Evolutionary conservation across 352 stramenopile species (phyloP).

Genomic region (Pythium monospermum): DNA sequence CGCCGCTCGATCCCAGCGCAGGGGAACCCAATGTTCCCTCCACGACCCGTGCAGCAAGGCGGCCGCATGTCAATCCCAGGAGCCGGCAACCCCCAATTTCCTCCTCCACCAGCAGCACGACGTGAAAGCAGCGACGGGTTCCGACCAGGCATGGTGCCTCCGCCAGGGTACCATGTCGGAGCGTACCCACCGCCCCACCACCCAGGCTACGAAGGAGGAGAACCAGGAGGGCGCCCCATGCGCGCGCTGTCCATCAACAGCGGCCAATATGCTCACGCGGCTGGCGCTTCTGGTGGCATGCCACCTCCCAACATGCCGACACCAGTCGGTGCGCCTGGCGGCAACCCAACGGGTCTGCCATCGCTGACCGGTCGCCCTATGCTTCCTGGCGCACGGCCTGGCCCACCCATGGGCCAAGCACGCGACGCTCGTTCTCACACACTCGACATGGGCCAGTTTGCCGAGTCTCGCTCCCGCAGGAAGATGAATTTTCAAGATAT

Average conservation of each 20-base stretch:
- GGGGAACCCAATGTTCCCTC: conserved; percentile 70
- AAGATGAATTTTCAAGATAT: conserved; percentile 90
- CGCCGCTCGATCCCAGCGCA: conserved; percentile 56
- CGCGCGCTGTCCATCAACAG: conserved; percentile 61
- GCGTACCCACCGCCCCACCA: conserved; percentile 16
- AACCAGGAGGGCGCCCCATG: conserved; percentile 35
- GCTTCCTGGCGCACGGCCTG: conserved; percentile 25
- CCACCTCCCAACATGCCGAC: conserved; percentile 19
- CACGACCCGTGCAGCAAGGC: conserved; percentile 29
- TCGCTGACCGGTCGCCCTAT: conserved; percentile 52
- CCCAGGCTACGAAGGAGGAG: conserved; percentile 21
- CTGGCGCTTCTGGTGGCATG: conserved; percentile 1
- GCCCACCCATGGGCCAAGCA: conserved; percentile 61
- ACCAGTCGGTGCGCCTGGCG: conserved; percentile 22
- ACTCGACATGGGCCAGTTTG: conserved; percentile 80
- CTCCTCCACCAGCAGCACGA: conserved; percentile 38
- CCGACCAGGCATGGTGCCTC: conserved; percentile 20
- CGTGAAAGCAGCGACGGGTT: conserved; percentile 34
- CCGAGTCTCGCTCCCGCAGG: conserved; percentile 60
- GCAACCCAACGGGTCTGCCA: conserved; percentile 28
- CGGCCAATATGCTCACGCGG: conserved; percentile 32
- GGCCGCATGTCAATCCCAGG: conserved; percentile 49
- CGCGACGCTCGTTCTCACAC: conserved; percentile 80
- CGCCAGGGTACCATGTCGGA: conserved; percentile 2
- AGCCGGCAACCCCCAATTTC: conserved; percentile 48